A percentile compares a stretch with the other conserved stretches of the same genome.
These are phyloP conservation scores for Chlorella sp. DNA, from an alignment of 139 green algal species.

Conservation along the genomic window DNA sequence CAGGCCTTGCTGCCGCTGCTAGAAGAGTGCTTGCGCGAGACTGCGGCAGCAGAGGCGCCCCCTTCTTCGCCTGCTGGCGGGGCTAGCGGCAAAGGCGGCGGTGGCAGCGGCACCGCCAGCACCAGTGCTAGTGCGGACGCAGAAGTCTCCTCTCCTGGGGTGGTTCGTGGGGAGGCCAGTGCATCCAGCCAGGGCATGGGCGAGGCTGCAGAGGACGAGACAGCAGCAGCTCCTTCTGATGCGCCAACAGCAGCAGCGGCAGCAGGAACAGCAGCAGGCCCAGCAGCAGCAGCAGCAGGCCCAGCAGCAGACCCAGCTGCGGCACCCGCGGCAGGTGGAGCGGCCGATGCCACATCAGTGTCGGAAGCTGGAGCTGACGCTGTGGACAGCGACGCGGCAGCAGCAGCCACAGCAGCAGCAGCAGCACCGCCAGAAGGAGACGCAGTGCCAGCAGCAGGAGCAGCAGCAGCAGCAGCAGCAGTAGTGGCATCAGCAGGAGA, in stretches of 20 bases:
- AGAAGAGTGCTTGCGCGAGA: slow-evolving; percentile 26
- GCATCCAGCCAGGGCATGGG: too few relatives aligned
- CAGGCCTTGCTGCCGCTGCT: slow-evolving; percentile 47
- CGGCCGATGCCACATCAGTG: too few relatives aligned
- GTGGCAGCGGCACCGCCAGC: not conserved
- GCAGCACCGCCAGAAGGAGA: not conserved
- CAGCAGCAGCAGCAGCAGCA: not conserved
- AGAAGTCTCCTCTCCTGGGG: not conserved
- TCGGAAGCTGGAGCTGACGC: too few relatives aligned
- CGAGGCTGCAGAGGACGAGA: not conserved
- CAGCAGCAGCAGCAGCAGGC: too few relatives aligned
- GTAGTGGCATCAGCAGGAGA: not conserved
- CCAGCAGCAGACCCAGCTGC: too few relatives aligned
- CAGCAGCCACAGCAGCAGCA: not conserved
- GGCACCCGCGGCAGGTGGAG: not conserved
- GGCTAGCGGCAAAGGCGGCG: not conserved
- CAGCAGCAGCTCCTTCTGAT: not conserved
- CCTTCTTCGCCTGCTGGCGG: not conserved
- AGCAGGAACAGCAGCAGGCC: not conserved
- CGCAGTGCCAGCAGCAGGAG: not conserved
- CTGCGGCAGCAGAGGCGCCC: not conserved
- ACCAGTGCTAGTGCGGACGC: not conserved
- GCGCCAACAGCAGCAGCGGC: not conserved
- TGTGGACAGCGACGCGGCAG: not conserved
- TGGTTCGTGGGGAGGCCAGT: too few relatives aligned